phyloP scores from a whole-genome alignment of 2,329 filamentous ascomycete genomes.

The Xylaria sp. region DNA sequence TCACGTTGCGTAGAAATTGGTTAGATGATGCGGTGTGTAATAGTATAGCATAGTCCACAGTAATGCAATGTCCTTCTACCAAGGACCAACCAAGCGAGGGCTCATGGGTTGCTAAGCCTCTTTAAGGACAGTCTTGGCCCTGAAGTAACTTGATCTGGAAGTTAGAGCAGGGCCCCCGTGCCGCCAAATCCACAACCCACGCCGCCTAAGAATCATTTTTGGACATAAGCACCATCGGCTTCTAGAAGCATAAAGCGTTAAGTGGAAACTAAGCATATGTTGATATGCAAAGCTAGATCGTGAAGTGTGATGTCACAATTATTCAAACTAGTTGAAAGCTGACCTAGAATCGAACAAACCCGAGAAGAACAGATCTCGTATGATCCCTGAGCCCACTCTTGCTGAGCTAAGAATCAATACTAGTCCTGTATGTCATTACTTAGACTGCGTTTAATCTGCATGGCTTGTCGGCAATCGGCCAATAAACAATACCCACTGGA shows the following conservation, averaged over 20 bases:
- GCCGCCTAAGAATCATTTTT: not conserved
- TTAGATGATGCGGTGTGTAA: constrained; percentile 15
- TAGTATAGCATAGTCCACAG: not conserved
- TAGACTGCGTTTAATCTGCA: not conserved
- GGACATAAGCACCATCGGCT: not conserved
- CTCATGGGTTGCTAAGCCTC: not conserved
- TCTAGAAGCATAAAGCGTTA: not conserved
- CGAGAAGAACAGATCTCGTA: not conserved
- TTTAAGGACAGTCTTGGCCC: constrained; percentile 3
- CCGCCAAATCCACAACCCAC: not conserved
- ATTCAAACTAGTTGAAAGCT: not conserved
- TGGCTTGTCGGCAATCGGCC: constrained; percentile 9
- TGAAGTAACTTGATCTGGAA: not conserved
- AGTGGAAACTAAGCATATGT: not conserved
- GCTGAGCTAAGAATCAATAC: constrained; percentile 26
- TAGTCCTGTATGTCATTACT: not conserved
- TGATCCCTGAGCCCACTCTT: constrained; percentile 1
- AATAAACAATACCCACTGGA: constrained; percentile 13
- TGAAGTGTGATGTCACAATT: not conserved
- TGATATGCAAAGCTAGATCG: not conserved
- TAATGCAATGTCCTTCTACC: constrained; percentile 11
- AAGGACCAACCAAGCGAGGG: not conserved
- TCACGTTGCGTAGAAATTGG: not conserved
- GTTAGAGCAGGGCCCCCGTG: not conserved
- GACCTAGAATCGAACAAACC: not conserved